Evolutionary conservation across 257 asterid species (phyloP).

Genomic region (Echium plantagineum): DNA sequence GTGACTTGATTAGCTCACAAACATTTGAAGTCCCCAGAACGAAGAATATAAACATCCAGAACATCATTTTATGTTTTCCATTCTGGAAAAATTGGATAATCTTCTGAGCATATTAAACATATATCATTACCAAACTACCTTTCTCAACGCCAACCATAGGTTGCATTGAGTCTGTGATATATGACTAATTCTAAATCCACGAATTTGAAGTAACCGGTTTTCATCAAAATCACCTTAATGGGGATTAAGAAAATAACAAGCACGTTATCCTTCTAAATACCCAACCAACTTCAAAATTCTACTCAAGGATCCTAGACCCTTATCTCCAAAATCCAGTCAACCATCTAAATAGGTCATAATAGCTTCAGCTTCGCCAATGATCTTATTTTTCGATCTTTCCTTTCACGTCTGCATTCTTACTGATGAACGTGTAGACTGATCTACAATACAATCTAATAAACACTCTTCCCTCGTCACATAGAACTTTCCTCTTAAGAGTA

Average conservation of each 20-base stretch:
- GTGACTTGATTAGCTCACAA: no score
- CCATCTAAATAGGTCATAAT: neutral
- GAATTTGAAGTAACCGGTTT: neutral
- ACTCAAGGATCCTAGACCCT: neutral
- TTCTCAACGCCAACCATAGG: no score
- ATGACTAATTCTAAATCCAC: neutral
- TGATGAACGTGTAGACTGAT: no score
- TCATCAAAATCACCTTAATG: neutral
- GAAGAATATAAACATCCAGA: no score
- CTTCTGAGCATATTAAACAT: no score
- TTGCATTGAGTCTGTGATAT: no score
- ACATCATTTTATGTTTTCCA: no score
- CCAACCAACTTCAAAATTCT: neutral
- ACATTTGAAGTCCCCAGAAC: no score
- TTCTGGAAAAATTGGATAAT: no score
- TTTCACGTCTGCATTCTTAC: no score
- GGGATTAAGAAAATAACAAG: no score
- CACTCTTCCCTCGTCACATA: neutral
- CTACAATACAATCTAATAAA: neutral
- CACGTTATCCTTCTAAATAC: neutral
- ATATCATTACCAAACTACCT: no score
- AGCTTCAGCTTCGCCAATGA: neutral
- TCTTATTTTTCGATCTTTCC: neutral
- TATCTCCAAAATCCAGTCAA: neutral
- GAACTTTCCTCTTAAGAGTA: neutral